Percentiles rank a stretch among this genome's conserved stretches.
Evolutionary conservation across 164 flowering plant species (phyloP).

Genomic region (Pachysandra terminalis): DNA sequence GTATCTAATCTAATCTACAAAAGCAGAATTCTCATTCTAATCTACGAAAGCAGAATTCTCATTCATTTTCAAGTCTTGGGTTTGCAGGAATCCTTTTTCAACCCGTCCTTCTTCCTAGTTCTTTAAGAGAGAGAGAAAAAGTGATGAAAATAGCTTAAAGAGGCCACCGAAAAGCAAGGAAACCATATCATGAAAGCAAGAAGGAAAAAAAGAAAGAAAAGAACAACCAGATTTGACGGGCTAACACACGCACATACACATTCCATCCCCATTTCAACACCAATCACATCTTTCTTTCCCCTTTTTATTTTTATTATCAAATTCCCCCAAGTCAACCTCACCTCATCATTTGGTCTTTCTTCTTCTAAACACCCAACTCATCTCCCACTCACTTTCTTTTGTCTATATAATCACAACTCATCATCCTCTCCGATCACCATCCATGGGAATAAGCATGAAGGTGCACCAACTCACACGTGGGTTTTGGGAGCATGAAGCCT

Average conservation of each 20-base stretch:
- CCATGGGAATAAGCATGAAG: slow-evolving; percentile 86
- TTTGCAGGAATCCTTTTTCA: slow-evolving; percentile 53
- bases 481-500: slow-evolving; percentile 75
- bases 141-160: slow-evolving; percentile 34
- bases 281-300: background rate
- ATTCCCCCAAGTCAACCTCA: slow-evolving; percentile 80
- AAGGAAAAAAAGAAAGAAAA: too few species aligned
- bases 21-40: slow-evolving; percentile 24
- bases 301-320: slow-evolving; percentile 7
- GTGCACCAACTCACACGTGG: slow-evolving; percentile 90
- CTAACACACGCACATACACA: slow-evolving; percentile 21
- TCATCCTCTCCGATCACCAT: slow-evolving; percentile 22
- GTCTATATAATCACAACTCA: slow-evolving; percentile 32
- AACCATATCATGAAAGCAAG: slow-evolving; percentile 81
- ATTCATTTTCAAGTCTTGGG: slow-evolving; percentile 54
- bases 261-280: slow-evolving; percentile 15
- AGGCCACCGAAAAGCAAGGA: slow-evolving; percentile 88
- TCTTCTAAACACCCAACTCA: slow-evolving; percentile 56
- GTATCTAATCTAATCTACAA: slow-evolving; percentile 27
- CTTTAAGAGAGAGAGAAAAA: too few species aligned
- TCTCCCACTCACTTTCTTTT: slow-evolving; percentile 34
- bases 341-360: slow-evolving; percentile 97
- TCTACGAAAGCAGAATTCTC: too few species aligned
- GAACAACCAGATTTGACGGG: too few species aligned
- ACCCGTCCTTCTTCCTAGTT: too few species aligned